These are phyloP conservation scores for Voacanga thouarsii DNA, from an alignment of 257 asterid genomes.

Conservation along the genomic window DNA sequence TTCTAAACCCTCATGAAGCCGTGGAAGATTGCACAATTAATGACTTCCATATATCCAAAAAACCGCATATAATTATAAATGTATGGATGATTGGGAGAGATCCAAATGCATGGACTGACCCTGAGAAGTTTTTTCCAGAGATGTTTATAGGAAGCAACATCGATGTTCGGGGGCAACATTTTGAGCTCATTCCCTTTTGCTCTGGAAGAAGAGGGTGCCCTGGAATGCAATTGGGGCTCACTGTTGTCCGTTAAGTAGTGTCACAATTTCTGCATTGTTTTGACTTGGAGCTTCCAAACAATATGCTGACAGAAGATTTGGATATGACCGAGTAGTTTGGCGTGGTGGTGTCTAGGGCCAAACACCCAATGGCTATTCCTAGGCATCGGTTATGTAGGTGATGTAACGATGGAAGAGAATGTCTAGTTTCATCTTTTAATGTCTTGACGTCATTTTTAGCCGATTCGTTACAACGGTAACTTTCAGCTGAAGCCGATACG, in stretches of 20 bases:
- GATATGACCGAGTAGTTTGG: not conserved
- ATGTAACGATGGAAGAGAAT: no score
- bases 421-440: no score
- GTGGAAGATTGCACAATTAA: slow-evolving; percentile 6
- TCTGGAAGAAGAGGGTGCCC: slow-evolving; percentile 3
- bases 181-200: not conserved
- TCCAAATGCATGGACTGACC: not conserved
- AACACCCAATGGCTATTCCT: not conserved
- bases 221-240: not conserved
- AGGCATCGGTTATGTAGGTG: no score
- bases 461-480: no score
- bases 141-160: not conserved
- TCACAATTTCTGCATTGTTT: not conserved
- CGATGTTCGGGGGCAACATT: not conserved
- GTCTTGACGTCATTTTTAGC: no score
- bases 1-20: slow-evolving; percentile 10
- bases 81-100: not conserved
- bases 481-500: no score
- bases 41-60: not conserved
- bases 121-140: slow-evolving; percentile 4
- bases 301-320: not conserved
- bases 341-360: not conserved
- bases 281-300: not conserved
- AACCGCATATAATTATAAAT: not conserved
- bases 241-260: not conserved